These are phyloP conservation scores for Aspergillus sp. DNA, from an alignment of 2,329 filamentous ascomycete species.

Conservation along the genomic window DNA sequence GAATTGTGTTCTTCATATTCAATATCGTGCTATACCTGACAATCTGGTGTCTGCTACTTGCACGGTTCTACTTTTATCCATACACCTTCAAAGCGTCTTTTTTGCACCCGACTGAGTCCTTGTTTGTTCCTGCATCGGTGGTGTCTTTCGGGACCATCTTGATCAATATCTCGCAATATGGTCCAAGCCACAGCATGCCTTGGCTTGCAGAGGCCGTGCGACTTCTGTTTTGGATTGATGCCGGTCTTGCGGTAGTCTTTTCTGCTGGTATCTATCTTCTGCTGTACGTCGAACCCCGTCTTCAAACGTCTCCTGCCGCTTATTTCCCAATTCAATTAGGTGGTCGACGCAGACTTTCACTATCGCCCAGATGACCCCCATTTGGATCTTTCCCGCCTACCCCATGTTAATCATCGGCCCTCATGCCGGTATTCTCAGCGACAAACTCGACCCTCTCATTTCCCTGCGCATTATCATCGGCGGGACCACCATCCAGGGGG, in stretches of 20 bases:
- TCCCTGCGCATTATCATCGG: constrained; percentile 58
- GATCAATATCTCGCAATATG: constrained; percentile 77
- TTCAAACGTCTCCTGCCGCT: constrained; percentile 1
- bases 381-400: constrained; percentile 86
- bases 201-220: constrained; percentile 64
- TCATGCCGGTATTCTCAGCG: constrained; percentile 61
- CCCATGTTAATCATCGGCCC: constrained; percentile 74
- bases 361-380: constrained; percentile 80
- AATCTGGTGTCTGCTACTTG: constrained; percentile 62
- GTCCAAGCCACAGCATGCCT: constrained; percentile 56
- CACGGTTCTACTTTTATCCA: constrained; percentile 68
- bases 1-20: constrained; percentile 60
- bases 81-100: constrained; percentile 70
- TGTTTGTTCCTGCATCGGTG: constrained; percentile 69
- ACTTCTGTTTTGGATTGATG: constrained; percentile 72
- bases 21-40: constrained; percentile 62
- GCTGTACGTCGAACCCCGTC: constrained; percentile 48
- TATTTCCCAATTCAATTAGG: constrained; percentile 32
- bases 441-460: constrained; percentile 41
- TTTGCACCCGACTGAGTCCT: constrained; percentile 71
- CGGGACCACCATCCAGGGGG: constrained; percentile 61
- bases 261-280: constrained; percentile 72
- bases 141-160: constrained; percentile 73
- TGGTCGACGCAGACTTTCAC: constrained; percentile 67
- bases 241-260: constrained; percentile 62